Evolutionary conservation across 192 early-diverging fungal genomes (phyloP).

Genomic region (Linnemannia elongata): DNA sequence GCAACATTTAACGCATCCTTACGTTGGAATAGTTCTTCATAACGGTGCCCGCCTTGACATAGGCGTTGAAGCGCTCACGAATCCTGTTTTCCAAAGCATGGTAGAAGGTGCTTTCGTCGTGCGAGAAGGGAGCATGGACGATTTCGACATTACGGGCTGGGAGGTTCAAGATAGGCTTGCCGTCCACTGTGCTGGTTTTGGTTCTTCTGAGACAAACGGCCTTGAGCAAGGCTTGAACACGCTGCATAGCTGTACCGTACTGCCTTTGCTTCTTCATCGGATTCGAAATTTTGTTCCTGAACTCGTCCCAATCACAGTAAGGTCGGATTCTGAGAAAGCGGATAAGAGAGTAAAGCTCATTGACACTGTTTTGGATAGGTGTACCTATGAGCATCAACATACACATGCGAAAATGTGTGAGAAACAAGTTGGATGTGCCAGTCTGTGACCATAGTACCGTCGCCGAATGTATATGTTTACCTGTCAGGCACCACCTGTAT

Average conservation of each 20-base stretch:
- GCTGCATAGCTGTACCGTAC: slow-evolving; percentile 59
- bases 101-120: slow-evolving; percentile 73
- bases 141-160: slow-evolving; percentile 65
- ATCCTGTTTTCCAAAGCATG: slow-evolving; percentile 50
- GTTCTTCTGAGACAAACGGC: slow-evolving; percentile 77
- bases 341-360: slow-evolving; percentile 79
- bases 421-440: not conserved
- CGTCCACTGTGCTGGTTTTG: slow-evolving; percentile 74
- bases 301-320: slow-evolving; percentile 63
- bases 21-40: slow-evolving; percentile 69
- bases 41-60: slow-evolving; percentile 62
- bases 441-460: no score
- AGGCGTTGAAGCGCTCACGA: slow-evolving; percentile 60
- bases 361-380: slow-evolving; percentile 76
- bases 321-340: slow-evolving; percentile 75
- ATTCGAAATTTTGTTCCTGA: slow-evolving; percentile 62
- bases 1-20: slow-evolving; percentile 12
- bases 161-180: slow-evolving; percentile 73
- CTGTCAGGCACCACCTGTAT: slow-evolving; percentile 78
- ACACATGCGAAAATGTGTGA: not conserved
- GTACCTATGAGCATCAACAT: slow-evolving; percentile 26
- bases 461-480: slow-evolving; percentile 41
- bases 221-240: slow-evolving; percentile 71
- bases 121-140: slow-evolving; percentile 61
- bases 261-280: slow-evolving; percentile 57